Base-by-base conservation (phyloP, 2,329 filamentous ascomycete species). In the Clarireedia hainanense region DNA sequence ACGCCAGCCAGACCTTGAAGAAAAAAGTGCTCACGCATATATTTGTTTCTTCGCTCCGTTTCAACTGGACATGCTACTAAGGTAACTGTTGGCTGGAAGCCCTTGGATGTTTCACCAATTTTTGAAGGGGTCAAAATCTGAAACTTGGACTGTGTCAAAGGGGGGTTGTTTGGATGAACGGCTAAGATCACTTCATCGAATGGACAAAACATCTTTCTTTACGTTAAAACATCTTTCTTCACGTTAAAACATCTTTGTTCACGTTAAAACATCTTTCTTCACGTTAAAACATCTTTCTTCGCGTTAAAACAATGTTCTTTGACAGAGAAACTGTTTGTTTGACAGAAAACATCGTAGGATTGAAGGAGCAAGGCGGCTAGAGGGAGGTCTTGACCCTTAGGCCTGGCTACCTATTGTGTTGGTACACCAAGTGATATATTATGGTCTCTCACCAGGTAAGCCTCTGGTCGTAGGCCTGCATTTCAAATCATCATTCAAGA, bases 131-230 rank as follows among this genome's bases (percentile, higher is more conserved):
- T n/a, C n/a, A 24, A 30, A 2, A 20, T 40, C 34, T 54, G 45
- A 54, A 54, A 54, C 52, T 12, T 26, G 27, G 24, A 27, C 14
- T 54, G 52, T 49, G 23, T 45, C 52, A 54, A 45, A 36, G 27
- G 12, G 12, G 17, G 23, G 17, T 48, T 39, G 20, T 54, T 54
- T 48, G 51, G 51, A 54, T 40, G 51, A 54, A 54, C 43, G 30
- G 50, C 24, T 20, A 10, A 24, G 12, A 20, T 20, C 20, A 26
- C 42, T 53, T 52, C 34, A 42, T n/a, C 39, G 15, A n/a, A 6
- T n/a, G 17, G n/a, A 42, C 17, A 42, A 42, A 34, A 34, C 30
- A 34, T 12, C 30, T 34, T 34, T 34, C 30, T 34, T 34, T 10
- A 12, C 30, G 10, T 14, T 12, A 34, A 34, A 30, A 34, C 30